Evolutionary conservation across 345 rosid species (phyloP), one percentile per base, ranked within the genome.

Genomic region (Populus tremula): DNA sequence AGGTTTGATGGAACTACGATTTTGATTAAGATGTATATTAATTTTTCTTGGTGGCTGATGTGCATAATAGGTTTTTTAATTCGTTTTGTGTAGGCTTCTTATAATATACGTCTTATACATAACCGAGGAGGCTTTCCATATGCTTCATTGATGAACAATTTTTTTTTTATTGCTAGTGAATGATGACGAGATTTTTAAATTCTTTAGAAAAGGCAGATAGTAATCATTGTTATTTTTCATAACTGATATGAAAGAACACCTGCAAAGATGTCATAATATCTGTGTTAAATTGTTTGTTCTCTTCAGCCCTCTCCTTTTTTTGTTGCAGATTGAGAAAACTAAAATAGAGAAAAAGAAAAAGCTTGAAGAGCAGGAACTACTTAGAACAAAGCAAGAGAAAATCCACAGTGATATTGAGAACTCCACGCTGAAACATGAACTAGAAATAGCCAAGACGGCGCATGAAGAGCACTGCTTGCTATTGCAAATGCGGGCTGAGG

Each of bases 311-410:
- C 71, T 11, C 49, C 27, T 7, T 70, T 53, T 39, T 71, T 16
- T 64, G 39, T 29, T 89, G 83, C 82, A 96, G 99, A 82, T 61
- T 78, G 92, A 93, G 86, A 93, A 94, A 84, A 82, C 70, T 68
- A 88, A 79, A 82, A 56, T 92, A 68, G 97, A 88, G 85, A 91
- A 93, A 81, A 90, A 82, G 81, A 93, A 85, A 85, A 90, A 86
- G 74, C 81, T 82, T 72, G 94, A 89, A 88, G 91, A 89, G 76
- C 86, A 87, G 71, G 89, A 91, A 78, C 70, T 88, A 71, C 63
- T 74, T 79, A 84, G 81, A 76, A 77, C 90, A 72, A 89, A 77
- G 78, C 87, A 85, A 81, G 95, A 92, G 72, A 93, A 88, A 82
- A 87, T 83, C 75, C 80, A 62, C 67, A 77, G 75, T 45, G 89